A percentile compares a stretch with the other conserved stretches of the same genome.
phyloP scores from a whole-genome alignment of 345 rosid species.

The Carallia brachiata region DNA sequence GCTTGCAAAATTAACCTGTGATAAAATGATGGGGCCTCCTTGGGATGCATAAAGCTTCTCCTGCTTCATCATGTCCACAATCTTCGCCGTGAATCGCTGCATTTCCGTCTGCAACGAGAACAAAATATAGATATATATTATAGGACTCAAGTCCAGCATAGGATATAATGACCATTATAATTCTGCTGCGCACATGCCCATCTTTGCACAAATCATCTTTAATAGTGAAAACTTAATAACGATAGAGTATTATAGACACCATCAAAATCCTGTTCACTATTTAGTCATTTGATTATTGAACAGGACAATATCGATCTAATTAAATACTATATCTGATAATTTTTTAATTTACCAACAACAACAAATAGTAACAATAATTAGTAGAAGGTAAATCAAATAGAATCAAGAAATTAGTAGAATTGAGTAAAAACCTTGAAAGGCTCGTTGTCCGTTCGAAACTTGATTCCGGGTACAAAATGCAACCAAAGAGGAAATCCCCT shows the following conservation, averaged over 20 bases:
- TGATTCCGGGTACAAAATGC: slow-evolving; percentile 80
- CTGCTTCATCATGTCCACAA: slow-evolving; percentile 87
- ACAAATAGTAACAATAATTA: not conserved
- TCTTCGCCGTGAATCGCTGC: slow-evolving; percentile 83
- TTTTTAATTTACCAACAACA: not conserved
- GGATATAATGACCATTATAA: too few species aligned
- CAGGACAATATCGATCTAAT: too few species aligned
- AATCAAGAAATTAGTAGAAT: not conserved
- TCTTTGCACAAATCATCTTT: too few species aligned
- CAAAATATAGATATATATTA: not conserved
- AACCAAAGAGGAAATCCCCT: slow-evolving; percentile 97
- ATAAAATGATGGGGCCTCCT: slow-evolving; percentile 93
- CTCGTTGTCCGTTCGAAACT: slow-evolving; percentile 81
- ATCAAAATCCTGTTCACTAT: too few species aligned
- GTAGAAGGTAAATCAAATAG: too few species aligned
- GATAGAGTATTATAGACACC: too few species aligned
- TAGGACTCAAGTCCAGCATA: not conserved
- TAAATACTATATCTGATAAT: too few species aligned
- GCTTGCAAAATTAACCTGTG: slow-evolving; percentile 53
- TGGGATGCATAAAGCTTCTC: slow-evolving; percentile 91
- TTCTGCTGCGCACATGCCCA: too few species aligned
- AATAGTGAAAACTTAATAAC: too few species aligned
- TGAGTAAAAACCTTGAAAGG: slow-evolving; percentile 67
- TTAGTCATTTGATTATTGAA: too few species aligned
- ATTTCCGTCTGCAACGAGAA: slow-evolving; percentile 60